These are phyloP conservation scores for Candida sanyaensis DNA, from an alignment of 1,139 yeast species.

Conservation along the genomic window DNA sequence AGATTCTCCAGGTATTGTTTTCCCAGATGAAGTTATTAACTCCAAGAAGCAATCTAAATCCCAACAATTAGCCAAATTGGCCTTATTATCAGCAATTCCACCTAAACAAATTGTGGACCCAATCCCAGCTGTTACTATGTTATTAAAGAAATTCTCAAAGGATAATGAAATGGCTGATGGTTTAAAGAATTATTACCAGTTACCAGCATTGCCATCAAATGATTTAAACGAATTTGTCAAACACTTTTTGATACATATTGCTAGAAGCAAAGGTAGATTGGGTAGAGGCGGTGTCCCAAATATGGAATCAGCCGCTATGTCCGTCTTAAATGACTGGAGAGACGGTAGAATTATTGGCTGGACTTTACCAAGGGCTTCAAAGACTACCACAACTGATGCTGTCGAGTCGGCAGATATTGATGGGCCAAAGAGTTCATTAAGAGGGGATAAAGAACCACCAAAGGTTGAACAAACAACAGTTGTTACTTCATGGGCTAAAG, in stretches of 20 bases:
- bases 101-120: constrained; percentile 88
- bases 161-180: constrained; percentile 74
- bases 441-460: constrained; percentile 50
- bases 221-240: constrained; percentile 71
- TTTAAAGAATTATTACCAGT: constrained; percentile 67
- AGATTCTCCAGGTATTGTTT: constrained; percentile 97
- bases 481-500: constrained; percentile 91
- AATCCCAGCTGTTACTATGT: constrained; percentile 72
- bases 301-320: constrained; percentile 77
- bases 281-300: constrained; percentile 95
- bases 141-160: constrained; percentile 73
- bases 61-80: constrained; percentile 84
- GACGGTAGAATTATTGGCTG: constrained; percentile 94
- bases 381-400: constrained; percentile 27
- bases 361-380: constrained; percentile 78
- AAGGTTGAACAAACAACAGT: constrained; percentile 76
- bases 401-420: constrained; percentile 27
- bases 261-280: constrained; percentile 88
- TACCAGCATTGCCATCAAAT: constrained; percentile 78
- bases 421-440: constrained; percentile 43
- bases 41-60: constrained; percentile 48
- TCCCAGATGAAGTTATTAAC: constrained; percentile 67
- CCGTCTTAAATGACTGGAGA: constrained; percentile 93
- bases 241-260: constrained; percentile 87
- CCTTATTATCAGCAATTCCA: constrained; percentile 86